phyloP scores from a whole-genome alignment of 106 monocot species.

The Ottelia alismoides region DNA sequence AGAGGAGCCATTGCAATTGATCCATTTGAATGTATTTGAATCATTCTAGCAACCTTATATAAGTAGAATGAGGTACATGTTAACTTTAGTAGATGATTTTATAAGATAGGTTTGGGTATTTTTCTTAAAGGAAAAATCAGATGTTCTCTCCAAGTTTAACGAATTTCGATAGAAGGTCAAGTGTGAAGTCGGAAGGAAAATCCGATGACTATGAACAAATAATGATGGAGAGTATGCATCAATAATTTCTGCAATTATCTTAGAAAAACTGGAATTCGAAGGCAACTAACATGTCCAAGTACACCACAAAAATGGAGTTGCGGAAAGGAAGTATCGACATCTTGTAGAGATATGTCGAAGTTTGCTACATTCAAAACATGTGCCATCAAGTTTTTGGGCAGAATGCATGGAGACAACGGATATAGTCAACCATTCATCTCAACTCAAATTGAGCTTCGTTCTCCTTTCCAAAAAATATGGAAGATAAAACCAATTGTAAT shows the following conservation, averaged over 20 bases:
- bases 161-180: conserved; percentile 6
- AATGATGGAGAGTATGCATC: conserved; percentile 10
- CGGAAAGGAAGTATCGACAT: conserved; percentile 5
- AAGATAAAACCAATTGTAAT: conserved; percentile 2
- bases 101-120: conserved; percentile 12
- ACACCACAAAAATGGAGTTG: conserved; percentile 5
- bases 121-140: conserved; percentile 10
- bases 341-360: conserved; percentile 5
- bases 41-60: conserved; percentile 4
- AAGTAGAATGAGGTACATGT: conserved; percentile 5
- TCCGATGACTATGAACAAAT: not conserved
- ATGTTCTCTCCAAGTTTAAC: conserved; percentile 9
- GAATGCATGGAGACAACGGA: too few species aligned
- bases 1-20: conserved; percentile 6
- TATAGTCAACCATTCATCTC: too few species aligned
- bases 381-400: too few species aligned
- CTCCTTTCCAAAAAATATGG: conserved; percentile 2
- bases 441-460: not conserved
- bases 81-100: conserved; percentile 14
- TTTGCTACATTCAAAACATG: not conserved
- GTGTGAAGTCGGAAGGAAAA: not conserved
- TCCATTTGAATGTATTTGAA: conserved; percentile 8
- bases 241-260: conserved; percentile 1
- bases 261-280: not conserved
- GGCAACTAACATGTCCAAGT: not conserved